Evolutionary conservation across 2,329 filamentous ascomycete species (phyloP), one percentile per base, ranked within the genome.

Genomic region (Setomelanomma holmii): DNA sequence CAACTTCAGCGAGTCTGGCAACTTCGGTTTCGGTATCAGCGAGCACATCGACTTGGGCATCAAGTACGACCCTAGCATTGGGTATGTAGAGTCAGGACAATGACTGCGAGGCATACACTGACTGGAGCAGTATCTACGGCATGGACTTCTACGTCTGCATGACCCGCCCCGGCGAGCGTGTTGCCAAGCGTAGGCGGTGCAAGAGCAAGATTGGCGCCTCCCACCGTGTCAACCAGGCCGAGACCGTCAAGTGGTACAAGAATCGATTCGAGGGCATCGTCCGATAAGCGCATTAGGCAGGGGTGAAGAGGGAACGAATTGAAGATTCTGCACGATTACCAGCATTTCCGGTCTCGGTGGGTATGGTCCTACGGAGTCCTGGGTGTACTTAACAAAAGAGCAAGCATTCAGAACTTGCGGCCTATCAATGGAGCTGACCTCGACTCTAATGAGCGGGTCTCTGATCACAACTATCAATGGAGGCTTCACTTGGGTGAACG

Each of bases 91-190:
- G 22, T 30, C 14, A 33, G 38, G 36, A 34, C 16, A 35, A 27
- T 35, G 22, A 40, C 27, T 11, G 10, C 14, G 42, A 27, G 40
- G 35, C 24, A 39, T 30, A 49, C 48, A 54, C 71, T 73, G 60
- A 74, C 65, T 40, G 16, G 36, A 50, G 38, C 56, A 72, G 72
- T 74, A 73, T 74, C 69, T 75, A 75, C 67, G 72, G 95, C 80
- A 99, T 99, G 95, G 95, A 99, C 85, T 99, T 99, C 85, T 99
- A 97, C 90, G 93, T 89, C 90, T 98, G 93, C 91, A 99, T 99
- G 95, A 96, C 92, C 85, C 93, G 95, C 76, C 95, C 93, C 75
- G 95, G 95, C 84, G 93, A 96, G 87, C 93, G 95, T 79, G 91
- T 99, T 78, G 89, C 91, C 79, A 93, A 92, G 85, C 92, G 95